Conservation (phyloP, 1,284 basidiomycete genomes). For the Sutorius eximius region DNA sequence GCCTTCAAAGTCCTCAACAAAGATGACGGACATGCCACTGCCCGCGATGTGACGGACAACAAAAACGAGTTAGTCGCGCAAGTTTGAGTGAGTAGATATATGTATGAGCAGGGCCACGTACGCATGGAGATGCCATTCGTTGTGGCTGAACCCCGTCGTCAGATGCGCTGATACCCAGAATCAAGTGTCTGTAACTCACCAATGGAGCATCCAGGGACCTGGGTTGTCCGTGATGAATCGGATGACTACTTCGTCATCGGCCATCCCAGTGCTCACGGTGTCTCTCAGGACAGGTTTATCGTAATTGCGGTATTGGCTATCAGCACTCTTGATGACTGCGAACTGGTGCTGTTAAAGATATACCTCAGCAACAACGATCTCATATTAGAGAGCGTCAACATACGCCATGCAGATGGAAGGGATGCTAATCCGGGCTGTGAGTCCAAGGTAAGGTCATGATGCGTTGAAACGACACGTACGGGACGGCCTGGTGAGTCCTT, state of each 20-base stretch:
- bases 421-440: conserved; percentile 27
- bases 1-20: conserved; percentile 33
- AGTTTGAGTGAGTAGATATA: not conserved
- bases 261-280: conserved; percentile 30
- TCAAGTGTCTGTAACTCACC: conserved; percentile 10
- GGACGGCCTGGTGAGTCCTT: conserved; percentile 34
- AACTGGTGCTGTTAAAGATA: conserved; percentile 36
- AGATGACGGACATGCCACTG: conserved; percentile 37
- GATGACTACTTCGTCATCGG: conserved; percentile 40
- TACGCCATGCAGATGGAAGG: conserved; percentile 45
- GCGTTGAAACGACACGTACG: conserved; percentile 18
- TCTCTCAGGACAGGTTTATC: conserved; percentile 40
- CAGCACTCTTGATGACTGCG: conserved; percentile 39
- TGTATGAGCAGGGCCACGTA: conserved; percentile 3
- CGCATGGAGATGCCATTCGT: conserved; percentile 29
- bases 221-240: conserved; percentile 36
- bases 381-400: conserved; percentile 5
- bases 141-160: conserved; percentile 21
- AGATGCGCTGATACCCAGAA: not conserved
- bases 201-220: conserved; percentile 29
- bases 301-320: conserved; percentile 36
- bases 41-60: not conserved
- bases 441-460: not conserved
- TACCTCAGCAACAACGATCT: not conserved
- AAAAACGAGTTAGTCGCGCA: not conserved